Percentiles rank a stretch among this genome's conserved stretches.
Evolutionary conservation across 2,329 filamentous ascomycete species (phyloP).

Genomic region (Hypoxylon rubiginosum): DNA sequence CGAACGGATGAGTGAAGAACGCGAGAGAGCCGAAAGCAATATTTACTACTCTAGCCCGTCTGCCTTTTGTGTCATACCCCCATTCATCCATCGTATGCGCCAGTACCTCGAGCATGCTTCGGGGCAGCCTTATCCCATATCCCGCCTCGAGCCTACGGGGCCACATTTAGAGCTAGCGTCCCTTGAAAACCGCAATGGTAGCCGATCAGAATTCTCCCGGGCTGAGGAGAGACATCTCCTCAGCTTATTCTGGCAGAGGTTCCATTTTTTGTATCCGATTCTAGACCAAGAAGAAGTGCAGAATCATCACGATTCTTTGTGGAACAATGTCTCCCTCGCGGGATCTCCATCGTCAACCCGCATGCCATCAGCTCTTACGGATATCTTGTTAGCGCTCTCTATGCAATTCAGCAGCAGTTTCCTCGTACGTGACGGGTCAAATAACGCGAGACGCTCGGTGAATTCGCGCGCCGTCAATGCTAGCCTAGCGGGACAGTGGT

Average conservation of each 20-base stretch:
- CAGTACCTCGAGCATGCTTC: conserved; percentile 1
- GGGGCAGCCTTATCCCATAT: conserved; percentile 12
- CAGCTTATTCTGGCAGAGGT: conserved; percentile 20
- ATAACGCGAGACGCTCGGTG: conserved; percentile 2
- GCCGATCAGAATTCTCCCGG: conserved; percentile 14
- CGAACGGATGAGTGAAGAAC: background rate
- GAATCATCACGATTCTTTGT: conserved; percentile 17
- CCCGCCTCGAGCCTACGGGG: conserved; percentile 2
- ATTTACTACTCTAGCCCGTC: conserved; percentile 1
- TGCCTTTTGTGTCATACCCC: background rate
- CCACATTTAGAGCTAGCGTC: background rate
- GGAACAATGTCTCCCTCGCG: conserved; percentile 8
- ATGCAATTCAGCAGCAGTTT: conserved; percentile 23
- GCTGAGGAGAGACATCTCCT: conserved; percentile 16
- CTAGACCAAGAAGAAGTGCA: conserved; percentile 11
- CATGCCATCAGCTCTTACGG: conserved; percentile 11
- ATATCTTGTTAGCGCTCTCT: conserved; percentile 21
- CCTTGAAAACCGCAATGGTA: conserved; percentile 2
- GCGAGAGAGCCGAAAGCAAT: background rate
- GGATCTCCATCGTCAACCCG: conserved; percentile 9
- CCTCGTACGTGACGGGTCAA: conserved; percentile 17
- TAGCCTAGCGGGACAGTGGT: conserved; percentile 17
- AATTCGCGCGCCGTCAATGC: conserved; percentile 1
- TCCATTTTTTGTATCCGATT: conserved; percentile 13
- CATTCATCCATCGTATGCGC: conserved; percentile 6